Base-by-base conservation (phyloP, 176 grass and related monocot genomes). In the Canna indica region DNA sequence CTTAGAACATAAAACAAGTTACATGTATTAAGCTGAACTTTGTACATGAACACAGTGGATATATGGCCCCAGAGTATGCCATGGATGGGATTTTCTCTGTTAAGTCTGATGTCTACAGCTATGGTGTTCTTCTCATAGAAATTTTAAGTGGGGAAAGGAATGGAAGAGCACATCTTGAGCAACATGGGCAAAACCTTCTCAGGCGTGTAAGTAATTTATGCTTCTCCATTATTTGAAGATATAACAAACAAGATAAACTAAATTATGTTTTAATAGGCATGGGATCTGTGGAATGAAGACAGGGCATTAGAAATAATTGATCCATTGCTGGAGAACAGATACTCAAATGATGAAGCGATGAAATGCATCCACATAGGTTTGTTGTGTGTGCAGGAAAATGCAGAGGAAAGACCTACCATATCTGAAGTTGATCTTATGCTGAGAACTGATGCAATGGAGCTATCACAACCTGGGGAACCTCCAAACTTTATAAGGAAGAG, bases 381-480 rank as follows among this genome's bases (percentile, higher is more conserved):
- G 39, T 84, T 99, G 22, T 99, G 94, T 64, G 80, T 93, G 78
- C 89, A 99, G 79, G 94, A 89, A 70, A 76, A 66, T 69, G 81
- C 86, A 0, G 84, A 93, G 26, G 84, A 85, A 20, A 88, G 94
- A 30, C 94, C 94, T 1, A 92, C 82, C 78, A 93, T 99, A 86
- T 99, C 94, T 29, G 81, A 3, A 57, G 94, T 78, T 3, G 54
- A 90, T 69, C 84, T 93, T 41, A 93, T 93, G 94, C 72, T 93
- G 47, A 86, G 77, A 59, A 90, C 84, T 76, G 84, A 90, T 52
- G 86, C 83, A 28, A 76, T 60, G 73, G 80, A 71, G 57, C 73
- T 86, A 54, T 72, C 84, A 25, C 58, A 68, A 56, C 89, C 89
- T 4, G 10, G 69, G 0, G 41, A 57, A 67, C 86, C 89, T 29